A percentile compares a stretch with the other conserved stretches of the same genome.
phyloP scores from a whole-genome alignment of 1,284 basidiomycete genomes.

The Sanghuangporus sanghuang region DNA sequence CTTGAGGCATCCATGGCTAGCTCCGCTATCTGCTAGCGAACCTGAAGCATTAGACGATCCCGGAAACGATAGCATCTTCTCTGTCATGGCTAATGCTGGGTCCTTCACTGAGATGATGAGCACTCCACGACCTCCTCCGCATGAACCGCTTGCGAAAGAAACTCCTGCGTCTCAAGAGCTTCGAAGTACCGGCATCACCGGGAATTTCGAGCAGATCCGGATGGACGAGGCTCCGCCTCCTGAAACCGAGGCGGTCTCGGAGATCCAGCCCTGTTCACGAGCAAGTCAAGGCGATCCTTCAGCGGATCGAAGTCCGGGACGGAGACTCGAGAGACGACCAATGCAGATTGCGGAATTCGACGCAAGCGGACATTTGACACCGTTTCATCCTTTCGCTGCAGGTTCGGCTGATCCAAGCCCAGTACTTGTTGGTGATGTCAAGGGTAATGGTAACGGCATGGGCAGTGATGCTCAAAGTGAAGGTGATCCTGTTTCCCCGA shows the following conservation, averaged over 20 bases:
- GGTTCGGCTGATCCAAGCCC: neutral
- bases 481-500: neutral
- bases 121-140: neutral
- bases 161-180: neutral
- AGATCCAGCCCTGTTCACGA: neutral
- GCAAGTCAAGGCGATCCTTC: neutral
- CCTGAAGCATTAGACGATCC: neutral
- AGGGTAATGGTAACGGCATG: neutral
- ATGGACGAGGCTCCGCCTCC: slow-evolving; percentile 3
- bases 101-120: neutral
- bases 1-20: slow-evolving; percentile 64
- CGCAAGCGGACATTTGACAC: neutral
- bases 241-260: neutral
- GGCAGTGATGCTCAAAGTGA: neutral
- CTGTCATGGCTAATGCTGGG: neutral
- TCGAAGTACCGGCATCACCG: neutral
- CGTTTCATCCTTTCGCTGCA: slow-evolving; percentile 4
- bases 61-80: neutral
- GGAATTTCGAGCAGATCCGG: slow-evolving; percentile 10
- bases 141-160: neutral
- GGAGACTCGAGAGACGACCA: slow-evolving; percentile 2
- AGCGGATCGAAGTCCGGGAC: neutral
- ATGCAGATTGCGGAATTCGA: slow-evolving; percentile 10
- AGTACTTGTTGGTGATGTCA: neutral
- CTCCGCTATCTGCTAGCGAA: neutral